Conservation (phyloP, 192 early-diverging fungal genomes). For the Piromyces sp. region DNA sequence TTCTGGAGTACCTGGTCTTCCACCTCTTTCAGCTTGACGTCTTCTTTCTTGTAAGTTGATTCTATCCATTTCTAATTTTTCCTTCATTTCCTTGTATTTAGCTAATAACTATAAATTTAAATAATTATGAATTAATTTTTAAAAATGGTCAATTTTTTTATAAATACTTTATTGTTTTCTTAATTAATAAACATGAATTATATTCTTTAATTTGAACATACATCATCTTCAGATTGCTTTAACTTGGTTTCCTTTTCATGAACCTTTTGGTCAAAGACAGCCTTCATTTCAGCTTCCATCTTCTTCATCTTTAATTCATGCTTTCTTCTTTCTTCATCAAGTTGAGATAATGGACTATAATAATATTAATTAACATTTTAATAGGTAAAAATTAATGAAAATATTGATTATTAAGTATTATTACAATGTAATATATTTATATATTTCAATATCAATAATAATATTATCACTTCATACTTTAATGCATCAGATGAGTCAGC, state of each 20-base stretch:
- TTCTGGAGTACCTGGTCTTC: conserved; percentile 52
- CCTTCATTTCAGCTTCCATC: conserved; percentile 98
- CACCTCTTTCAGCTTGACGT: conserved; percentile 9
- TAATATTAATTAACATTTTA: background rate
- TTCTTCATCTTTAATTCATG: conserved; percentile 92
- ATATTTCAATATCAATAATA: no score
- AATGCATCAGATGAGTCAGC: background rate
- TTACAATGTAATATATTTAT: no score
- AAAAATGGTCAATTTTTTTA: no score
- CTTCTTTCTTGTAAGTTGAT: conserved; percentile 91
- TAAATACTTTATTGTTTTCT: no score
- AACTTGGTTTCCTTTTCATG: conserved; percentile 96
- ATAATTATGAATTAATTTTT: no score
- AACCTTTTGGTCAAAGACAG: conserved; percentile 96
- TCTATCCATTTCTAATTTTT: conserved; percentile 83
- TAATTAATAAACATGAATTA: no score
- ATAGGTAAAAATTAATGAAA: no score
- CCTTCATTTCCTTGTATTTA: conserved; percentile 96
- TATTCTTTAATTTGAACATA: no score
- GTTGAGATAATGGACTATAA: conserved; percentile 50
- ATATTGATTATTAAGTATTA: no score
- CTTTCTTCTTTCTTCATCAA: conserved; percentile 77
- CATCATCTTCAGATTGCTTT: conserved; percentile 88
- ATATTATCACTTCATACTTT: no score
- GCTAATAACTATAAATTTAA: no score